These are phyloP conservation scores for Plasmodium coatneyi DNA, from an alignment of 169 alveolate species.

Conservation along the genomic window DNA sequence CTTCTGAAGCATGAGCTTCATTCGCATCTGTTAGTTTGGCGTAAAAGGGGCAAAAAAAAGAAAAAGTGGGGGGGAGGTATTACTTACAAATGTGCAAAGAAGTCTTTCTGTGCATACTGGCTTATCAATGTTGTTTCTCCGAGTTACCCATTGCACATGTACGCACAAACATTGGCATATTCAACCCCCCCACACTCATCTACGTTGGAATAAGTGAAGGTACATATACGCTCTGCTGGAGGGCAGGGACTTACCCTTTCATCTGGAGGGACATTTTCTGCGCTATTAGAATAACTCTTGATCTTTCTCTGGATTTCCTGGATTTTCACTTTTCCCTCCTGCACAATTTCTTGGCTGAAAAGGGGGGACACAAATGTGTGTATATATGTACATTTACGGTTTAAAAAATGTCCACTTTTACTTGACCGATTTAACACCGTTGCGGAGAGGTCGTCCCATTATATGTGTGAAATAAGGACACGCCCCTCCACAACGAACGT, in stretches of 20 bases:
- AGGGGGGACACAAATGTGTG: neutral
- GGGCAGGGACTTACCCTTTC: constrained; percentile 28
- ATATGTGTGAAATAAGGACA: neutral
- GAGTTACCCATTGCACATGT: neutral
- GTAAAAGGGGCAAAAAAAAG: neutral
- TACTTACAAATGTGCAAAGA: neutral
- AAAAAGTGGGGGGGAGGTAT: neutral
- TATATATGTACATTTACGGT: neutral
- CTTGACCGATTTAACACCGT: neutral
- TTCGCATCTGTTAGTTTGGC: constrained; percentile 13
- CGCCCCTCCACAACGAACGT: neutral
- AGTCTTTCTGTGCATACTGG: neutral
- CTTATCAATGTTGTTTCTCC: neutral
- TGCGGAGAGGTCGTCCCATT: neutral
- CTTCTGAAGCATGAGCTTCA: constrained; percentile 56
- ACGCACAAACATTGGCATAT: neutral
- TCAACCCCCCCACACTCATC: neutral
- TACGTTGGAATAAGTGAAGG: neutral
- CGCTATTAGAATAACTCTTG: constrained; percentile 23
- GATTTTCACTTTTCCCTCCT: constrained; percentile 60
- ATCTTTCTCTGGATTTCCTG: constrained; percentile 60
- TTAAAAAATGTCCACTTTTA: neutral
- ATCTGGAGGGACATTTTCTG: constrained; percentile 18
- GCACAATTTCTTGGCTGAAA: constrained; percentile 62
- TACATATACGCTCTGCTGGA: neutral